A percentile compares a stretch with the other conserved stretches of the same genome.
These are phyloP conservation scores for Talaromyces sp. DNA, from an alignment of 2,329 filamentous ascomycete species.

Conservation along the genomic window DNA sequence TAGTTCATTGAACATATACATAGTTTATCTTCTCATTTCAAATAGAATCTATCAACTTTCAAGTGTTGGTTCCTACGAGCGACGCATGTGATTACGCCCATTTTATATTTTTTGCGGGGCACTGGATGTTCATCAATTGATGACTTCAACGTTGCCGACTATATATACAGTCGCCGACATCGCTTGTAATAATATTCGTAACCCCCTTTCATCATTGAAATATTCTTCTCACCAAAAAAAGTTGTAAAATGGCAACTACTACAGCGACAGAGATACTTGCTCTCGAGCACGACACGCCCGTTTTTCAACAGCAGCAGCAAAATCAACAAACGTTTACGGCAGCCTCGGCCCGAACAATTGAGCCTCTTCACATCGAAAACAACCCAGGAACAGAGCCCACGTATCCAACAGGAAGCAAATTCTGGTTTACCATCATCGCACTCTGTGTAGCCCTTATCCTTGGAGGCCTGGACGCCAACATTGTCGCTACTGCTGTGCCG, in stretches of 20 bases:
- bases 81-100: too few species aligned
- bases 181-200: too few species aligned
- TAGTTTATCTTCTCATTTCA: too few species aligned
- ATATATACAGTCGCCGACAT: too few species aligned
- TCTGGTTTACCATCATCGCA: not conserved
- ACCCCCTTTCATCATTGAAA: too few species aligned
- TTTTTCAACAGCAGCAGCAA: not conserved
- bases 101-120: too few species aligned
- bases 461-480: slow-evolving; percentile 33
- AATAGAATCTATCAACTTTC: too few species aligned
- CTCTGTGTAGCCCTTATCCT: slow-evolving; percentile 14
- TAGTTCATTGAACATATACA: too few species aligned
- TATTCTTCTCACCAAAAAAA: too few species aligned
- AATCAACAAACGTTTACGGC: not conserved
- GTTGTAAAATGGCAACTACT: not conserved
- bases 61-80: too few species aligned
- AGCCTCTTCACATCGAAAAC: not conserved
- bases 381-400: not conserved
- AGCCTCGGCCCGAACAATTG: not conserved
- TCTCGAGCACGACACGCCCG: not conserved
- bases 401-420: not conserved
- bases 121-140: too few species aligned
- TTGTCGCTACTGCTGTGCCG: slow-evolving; percentile 53
- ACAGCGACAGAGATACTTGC: not conserved
- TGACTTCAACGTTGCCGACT: too few species aligned